phyloP scores from a whole-genome alignment of 116 monocot species.

The Thalassia testudinum region DNA sequence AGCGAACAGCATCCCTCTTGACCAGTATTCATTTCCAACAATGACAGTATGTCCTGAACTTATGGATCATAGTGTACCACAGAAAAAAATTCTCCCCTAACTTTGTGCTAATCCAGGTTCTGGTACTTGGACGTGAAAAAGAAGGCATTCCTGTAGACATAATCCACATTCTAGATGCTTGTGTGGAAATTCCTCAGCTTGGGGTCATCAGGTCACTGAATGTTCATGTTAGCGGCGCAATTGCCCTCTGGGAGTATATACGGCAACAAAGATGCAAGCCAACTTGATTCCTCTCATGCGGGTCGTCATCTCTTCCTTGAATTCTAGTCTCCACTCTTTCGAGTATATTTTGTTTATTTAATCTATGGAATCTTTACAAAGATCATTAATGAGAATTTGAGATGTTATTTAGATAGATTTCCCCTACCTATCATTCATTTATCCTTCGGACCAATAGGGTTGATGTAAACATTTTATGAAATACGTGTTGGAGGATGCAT shows the following conservation, averaged over 20 bases:
- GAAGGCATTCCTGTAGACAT: slow-evolving; percentile 93
- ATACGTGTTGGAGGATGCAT: too few relatives aligned
- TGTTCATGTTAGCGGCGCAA: slow-evolving; percentile 93
- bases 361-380: too few relatives aligned
- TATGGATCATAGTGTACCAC: background rate
- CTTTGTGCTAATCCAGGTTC: slow-evolving; percentile 23
- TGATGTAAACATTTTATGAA: too few relatives aligned
- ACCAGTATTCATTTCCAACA: slow-evolving; percentile 53
- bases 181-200: slow-evolving; percentile 92
- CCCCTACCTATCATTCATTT: too few relatives aligned
- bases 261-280: slow-evolving; percentile 49
- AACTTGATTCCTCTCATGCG: too few relatives aligned
- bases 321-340: too few relatives aligned
- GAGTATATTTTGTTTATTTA: too few relatives aligned
- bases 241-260: slow-evolving; percentile 93
- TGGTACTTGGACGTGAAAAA: slow-evolving; percentile 75
- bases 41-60: slow-evolving; percentile 41
- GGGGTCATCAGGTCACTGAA: slow-evolving; percentile 85
- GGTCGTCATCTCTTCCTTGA: too few relatives aligned
- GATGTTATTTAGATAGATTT: too few relatives aligned
- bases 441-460: too few relatives aligned
- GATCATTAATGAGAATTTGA: too few relatives aligned
- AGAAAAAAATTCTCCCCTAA: background rate
- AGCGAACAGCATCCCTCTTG: slow-evolving; percentile 72
- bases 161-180: slow-evolving; percentile 71